Evolutionary conservation across 352 stramenopile genomes (phyloP), one percentile per base, ranked within the genome.

Genomic region (Phytophthora sp.): DNA sequence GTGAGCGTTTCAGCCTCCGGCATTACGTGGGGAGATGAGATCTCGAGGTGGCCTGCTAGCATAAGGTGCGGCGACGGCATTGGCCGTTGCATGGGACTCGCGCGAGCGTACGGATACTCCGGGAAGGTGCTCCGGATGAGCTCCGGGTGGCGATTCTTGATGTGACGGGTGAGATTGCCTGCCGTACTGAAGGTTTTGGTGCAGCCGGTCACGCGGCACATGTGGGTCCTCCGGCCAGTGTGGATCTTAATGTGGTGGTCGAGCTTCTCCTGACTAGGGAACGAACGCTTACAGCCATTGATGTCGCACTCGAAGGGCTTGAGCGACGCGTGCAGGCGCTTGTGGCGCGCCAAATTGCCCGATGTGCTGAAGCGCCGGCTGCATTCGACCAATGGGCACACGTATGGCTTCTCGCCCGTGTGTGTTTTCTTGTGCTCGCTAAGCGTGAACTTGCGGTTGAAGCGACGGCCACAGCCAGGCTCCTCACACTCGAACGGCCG

Each of bases 381-480:
- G 68, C 78, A 86, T 47, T 73, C 74, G 27, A 23, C 21, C 49
- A 79, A 60, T n/a, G 75, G 67, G 31, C 78, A 86, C 56, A 71
- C 65, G 53, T 84, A 81, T 11, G 77, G 77, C 54, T 81, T 83
- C 66, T 86, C 77, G 50, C 77, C 77, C 38, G 77, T 82, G 55
- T 87, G 78, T 3, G 74, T 87, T 60, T 87, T 87, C 57, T 69
- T 73, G 57, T 87, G 78, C 56, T 85, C 76, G 39, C 66, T 82
- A 29, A 87, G 75, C 50, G 78, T 84, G 62, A 86, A 86, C 64
- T 84, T 84, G 65, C 78, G 75, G 54, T 76, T 79, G 44, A 82
- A 82, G 42, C 74, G 70, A 5, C 74, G 63, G n/a, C 67, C 74
- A 60, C 74, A 82, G 49, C 63, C 66, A 21, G 71, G 66, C 50